Evolutionary conservation across 805 yeast genomes (phyloP).

Genomic region (Lachancea waltii): DNA sequence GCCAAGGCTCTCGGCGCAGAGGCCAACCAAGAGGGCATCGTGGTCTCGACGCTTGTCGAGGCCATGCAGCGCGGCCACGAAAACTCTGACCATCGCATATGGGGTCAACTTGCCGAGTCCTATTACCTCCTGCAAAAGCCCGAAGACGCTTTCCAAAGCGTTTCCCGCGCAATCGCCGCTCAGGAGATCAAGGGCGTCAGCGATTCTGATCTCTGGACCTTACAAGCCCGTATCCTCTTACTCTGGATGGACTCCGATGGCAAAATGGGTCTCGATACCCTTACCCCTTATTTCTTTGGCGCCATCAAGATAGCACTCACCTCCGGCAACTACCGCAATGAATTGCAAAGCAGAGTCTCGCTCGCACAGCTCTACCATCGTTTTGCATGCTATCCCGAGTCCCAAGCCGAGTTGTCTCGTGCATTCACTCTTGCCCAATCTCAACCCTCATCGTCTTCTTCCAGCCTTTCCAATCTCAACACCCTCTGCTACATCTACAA

Average conservation of each 20-base stretch:
- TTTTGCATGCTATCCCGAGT: slow-evolving; percentile 9
- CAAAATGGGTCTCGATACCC: slow-evolving; percentile 8
- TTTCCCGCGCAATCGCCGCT: slow-evolving; percentile 9
- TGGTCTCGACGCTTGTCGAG: slow-evolving; percentile 4
- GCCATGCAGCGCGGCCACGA: slow-evolving; percentile 2
- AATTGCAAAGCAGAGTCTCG: slow-evolving; percentile 9
- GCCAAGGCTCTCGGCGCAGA: slow-evolving; percentile 7
- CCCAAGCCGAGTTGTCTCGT: slow-evolving; percentile 8
- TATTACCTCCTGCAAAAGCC: slow-evolving; percentile 19
- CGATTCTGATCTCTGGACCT: slow-evolving; percentile 7
- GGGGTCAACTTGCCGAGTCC: slow-evolving; percentile 22
- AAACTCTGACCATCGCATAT: slow-evolving; percentile 10
- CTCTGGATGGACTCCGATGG: slow-evolving; percentile 9
- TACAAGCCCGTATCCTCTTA: slow-evolving; percentile 11
- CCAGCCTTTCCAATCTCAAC: slow-evolving; percentile 1
- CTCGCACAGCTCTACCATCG: slow-evolving; percentile 12
- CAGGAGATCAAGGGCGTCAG: slow-evolving; percentile 4
- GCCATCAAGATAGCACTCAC: slow-evolving; percentile 7
- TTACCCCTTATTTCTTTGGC: slow-evolving; percentile 9
- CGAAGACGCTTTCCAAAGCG: slow-evolving; percentile 22
- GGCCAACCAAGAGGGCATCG: slow-evolving; percentile 1
- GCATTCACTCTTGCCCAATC: slow-evolving; percentile 2
- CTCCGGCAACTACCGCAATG: slow-evolving; percentile 4
- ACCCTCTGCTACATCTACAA: slow-evolving; percentile 9
- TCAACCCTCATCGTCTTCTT: not conserved